Evolutionary conservation across 2,329 filamentous ascomycete species (phyloP).

Genomic region (Arthroderma sp.): DNA sequence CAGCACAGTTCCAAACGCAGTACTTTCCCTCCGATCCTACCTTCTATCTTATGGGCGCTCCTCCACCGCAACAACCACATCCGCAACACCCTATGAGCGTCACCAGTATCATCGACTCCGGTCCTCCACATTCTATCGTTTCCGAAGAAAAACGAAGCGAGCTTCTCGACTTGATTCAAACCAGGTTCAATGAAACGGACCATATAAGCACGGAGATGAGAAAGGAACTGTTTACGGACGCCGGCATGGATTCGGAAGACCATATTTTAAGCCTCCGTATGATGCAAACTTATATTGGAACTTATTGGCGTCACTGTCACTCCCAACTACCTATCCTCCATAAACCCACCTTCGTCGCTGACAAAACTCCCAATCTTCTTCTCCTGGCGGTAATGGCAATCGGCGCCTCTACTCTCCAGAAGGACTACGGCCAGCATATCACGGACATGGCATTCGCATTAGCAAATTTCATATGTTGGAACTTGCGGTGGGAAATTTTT

Average conservation of each 20-base stretch:
- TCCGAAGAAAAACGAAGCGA: conserved; percentile 80
- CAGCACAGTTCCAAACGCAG: conserved; percentile 35
- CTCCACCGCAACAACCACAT: conserved; percentile 10
- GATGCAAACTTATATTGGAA: conserved; percentile 90
- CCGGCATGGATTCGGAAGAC: conserved; percentile 51
- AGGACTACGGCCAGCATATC: conserved; percentile 59
- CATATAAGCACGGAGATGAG: conserved; percentile 60
- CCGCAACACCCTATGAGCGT: conserved; percentile 80
- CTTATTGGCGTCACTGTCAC: conserved; percentile 92
- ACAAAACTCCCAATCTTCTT: conserved; percentile 71
- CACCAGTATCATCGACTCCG: conserved; percentile 69
- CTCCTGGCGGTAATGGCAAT: conserved; percentile 84
- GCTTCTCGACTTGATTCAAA: conserved; percentile 66
- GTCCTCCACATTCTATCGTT: conserved; percentile 63
- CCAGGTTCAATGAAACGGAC: conserved; percentile 68
- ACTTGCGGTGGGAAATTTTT: conserved; percentile 92
- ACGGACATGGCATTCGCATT: conserved; percentile 68
- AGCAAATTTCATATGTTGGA: conserved; percentile 81
- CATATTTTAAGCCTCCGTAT: conserved; percentile 71
- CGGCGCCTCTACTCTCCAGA: conserved; percentile 78
- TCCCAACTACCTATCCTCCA: conserved; percentile 90
- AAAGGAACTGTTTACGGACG: conserved; percentile 65
- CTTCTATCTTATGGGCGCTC: conserved; percentile 36
- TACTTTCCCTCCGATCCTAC: conserved; percentile 39
- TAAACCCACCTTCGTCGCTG: conserved; percentile 81